Percentiles rank a stretch among this genome's conserved stretches.
Conservation (phyloP, 2,329 filamentous ascomycete species). For the Clarireedia sp. region DNA sequence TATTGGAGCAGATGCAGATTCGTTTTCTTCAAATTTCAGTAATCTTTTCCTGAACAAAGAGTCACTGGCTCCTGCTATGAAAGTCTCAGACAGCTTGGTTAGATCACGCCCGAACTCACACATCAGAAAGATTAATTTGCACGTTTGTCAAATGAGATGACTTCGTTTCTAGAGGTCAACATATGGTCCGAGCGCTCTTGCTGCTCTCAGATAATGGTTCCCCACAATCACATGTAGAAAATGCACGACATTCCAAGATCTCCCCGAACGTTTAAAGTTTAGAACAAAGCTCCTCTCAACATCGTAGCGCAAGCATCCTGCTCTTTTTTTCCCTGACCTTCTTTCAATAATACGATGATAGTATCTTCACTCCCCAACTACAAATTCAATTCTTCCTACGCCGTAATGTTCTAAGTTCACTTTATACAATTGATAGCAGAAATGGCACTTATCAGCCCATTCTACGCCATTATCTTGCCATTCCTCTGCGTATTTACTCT, state of each 20-base stretch:
- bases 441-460: constrained; percentile 48
- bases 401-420: background rate
- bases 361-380: background rate
- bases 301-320: background rate
- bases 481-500: constrained; percentile 54
- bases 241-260: no score
- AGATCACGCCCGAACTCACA: background rate
- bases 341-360: background rate
- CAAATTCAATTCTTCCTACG: background rate
- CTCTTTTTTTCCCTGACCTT: background rate
- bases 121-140: no score
- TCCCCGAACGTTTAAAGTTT: no score
- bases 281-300: no score
- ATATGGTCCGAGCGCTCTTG: no score
- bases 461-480: constrained; percentile 51
- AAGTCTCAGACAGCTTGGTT: background rate
- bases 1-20: no score
- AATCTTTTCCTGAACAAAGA: no score
- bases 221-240: constrained; percentile 5
- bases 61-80: no score
- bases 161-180: no score
- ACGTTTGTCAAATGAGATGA: no score
- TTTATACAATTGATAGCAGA: background rate
- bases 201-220: background rate
- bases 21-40: no score